Evolutionary conservation across 495 filamentous ascomycete species (phyloP).

Genomic region (Aspergillus asperescens): DNA sequence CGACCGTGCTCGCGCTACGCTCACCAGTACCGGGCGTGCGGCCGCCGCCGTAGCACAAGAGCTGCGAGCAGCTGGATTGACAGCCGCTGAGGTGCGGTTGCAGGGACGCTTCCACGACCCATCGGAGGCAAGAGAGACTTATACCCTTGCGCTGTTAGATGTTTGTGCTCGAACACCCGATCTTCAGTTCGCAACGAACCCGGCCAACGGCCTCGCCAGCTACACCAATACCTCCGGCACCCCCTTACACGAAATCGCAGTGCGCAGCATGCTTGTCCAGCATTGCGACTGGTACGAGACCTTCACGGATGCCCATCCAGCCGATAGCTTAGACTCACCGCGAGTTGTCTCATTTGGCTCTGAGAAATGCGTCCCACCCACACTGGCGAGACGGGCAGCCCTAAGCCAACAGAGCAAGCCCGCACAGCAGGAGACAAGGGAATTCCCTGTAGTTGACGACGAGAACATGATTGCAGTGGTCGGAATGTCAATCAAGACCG

Average conservation of each 20-base stretch:
- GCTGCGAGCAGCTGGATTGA: not conserved
- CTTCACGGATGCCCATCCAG: slow-evolving; percentile 13
- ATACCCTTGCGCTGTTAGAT: not conserved
- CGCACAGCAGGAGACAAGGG: not conserved
- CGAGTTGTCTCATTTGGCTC: slow-evolving; percentile 34
- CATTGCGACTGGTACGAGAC: slow-evolving; percentile 37
- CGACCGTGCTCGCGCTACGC: slow-evolving; percentile 35
- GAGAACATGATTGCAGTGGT: slow-evolving; percentile 1
- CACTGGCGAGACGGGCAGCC: slow-evolving; percentile 6
- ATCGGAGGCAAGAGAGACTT: not conserved
- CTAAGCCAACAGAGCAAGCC: not conserved
- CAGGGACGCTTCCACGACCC: slow-evolving; percentile 9
- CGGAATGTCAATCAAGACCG: slow-evolving; percentile 36
- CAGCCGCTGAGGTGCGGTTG: not conserved
- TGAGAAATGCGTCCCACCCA: slow-evolving; percentile 35
- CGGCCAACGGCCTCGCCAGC: slow-evolving; percentile 22
- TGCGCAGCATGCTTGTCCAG: slow-evolving; percentile 36
- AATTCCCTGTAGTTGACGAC: not conserved
- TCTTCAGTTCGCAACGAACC: slow-evolving; percentile 12
- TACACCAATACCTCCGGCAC: slow-evolving; percentile 13
- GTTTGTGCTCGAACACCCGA: not conserved
- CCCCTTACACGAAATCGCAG: slow-evolving; percentile 24
- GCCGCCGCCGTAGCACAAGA: not conserved
- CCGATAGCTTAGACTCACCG: not conserved
- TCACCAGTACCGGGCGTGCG: slow-evolving; percentile 12